Evolutionary conservation across 805 yeast species (phyloP).

Genomic region (Candida insectalens): DNA sequence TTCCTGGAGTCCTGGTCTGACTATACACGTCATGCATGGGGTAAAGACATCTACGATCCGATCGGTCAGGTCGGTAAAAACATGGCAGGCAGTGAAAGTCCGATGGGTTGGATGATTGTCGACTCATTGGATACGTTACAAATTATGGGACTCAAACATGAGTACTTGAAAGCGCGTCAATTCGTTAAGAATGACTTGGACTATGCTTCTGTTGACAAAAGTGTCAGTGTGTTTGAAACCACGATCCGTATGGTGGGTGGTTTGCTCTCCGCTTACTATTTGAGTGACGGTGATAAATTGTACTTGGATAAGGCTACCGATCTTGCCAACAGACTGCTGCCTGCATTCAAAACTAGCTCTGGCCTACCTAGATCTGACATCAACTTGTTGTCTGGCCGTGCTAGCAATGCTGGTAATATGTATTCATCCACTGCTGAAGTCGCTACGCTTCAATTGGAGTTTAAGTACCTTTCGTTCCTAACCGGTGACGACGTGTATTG

Average conservation of each 20-base stretch:
- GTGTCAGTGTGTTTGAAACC: constrained; percentile 85
- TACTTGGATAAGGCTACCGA: constrained; percentile 72
- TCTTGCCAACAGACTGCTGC: constrained; percentile 62
- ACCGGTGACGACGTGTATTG: constrained; percentile 77
- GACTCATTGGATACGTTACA: constrained; percentile 78
- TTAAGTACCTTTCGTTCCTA: constrained; percentile 68
- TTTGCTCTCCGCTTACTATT: constrained; percentile 68
- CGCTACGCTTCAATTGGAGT: constrained; percentile 77
- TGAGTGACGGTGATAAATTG: constrained; percentile 51
- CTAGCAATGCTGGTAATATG: constrained; percentile 58
- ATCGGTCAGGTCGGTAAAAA: constrained; percentile 51
- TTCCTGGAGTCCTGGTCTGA: constrained; percentile 72
- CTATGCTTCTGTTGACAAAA: constrained; percentile 56
- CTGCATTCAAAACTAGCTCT: constrained; percentile 54
- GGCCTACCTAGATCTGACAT: constrained; percentile 79
- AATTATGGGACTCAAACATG: constrained; percentile 62
- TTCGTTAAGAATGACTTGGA: constrained; percentile 69
- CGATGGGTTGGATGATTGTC: constrained; percentile 90
- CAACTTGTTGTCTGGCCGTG: constrained; percentile 52
- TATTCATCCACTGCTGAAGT: constrained; percentile 82
- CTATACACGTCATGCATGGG: constrained; percentile 74
- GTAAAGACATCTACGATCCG: constrained; percentile 70
- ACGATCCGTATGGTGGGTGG: constrained; percentile 94
- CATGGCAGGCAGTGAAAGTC: constrained; percentile 62
- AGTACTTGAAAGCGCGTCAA: constrained; percentile 49